Base-by-base conservation (phyloP, 2,329 filamentous ascomycete genomes). In the Apiospora kogelbergensis region DNA sequence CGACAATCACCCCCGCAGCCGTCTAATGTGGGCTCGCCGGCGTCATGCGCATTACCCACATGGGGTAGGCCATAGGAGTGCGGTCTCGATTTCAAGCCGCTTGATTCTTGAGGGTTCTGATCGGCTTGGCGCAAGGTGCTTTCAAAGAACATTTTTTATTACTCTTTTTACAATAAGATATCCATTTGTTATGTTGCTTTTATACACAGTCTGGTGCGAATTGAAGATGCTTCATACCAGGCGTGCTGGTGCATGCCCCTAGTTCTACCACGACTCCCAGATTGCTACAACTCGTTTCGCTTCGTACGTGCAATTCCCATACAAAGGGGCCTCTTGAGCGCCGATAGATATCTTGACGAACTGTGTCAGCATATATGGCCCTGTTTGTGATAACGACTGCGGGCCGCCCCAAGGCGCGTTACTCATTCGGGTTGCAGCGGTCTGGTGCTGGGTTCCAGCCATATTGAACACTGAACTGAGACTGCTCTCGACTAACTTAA, bases 151-250 rank as follows among this genome's bases (percentile, higher is more conserved):
- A n/a, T 65, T 65, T 44, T 11, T n/a, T 60, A 24, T 33, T 37
- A 60, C 20, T 60, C 33, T 45, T 45, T 44, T 65, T 65, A 65
- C 63, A 44, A 33, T 45, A 45, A 65, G 63, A 65, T 65, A 65
- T 65, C 63, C 63, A 65, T 65, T 20, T 65, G 63, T 45, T 65
- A 65, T 65, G 30, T 65, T 65, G 44, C 63, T 65, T 65, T 10
- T 10, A 41, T 65, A 33, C 44, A 65, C 45, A 65, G 30, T 60
- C 30, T 60, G 53, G 53, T 30, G 53, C 30, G 53, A 60, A 30
- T 37, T 37, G 11, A 37, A 37, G 53, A 60, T 60, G 11, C 20
- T 30, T 37, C 30, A 37, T 60, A 60, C 9, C 10, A 60, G 53
- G 53, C 53, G 53, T 60, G 53, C 53, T 60, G 53, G 53, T 37